Percentiles rank a stretch among this genome's conserved stretches.
phyloP scores from a whole-genome alignment of 2,329 filamentous ascomycete genomes.

The Teratosphaeria pseudoeucalypti region DNA sequence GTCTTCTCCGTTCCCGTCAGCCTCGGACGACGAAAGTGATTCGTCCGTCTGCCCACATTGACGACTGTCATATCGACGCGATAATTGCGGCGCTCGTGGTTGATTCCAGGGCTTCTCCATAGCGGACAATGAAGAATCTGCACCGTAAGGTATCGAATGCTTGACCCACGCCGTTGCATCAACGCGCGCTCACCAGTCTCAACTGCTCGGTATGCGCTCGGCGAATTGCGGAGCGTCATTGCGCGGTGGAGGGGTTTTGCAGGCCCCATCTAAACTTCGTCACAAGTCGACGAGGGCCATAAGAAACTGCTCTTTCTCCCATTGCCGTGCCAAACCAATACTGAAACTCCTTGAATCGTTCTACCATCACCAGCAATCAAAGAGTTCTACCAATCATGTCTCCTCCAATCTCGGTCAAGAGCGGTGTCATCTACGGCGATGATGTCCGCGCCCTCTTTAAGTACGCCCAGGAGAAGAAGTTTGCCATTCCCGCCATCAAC shows the following conservation, averaged over 20 bases:
- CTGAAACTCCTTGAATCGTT: background rate
- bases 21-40: background rate
- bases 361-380: background rate
- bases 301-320: background rate
- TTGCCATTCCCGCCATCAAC: conserved; percentile 67
- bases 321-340: background rate
- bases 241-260: background rate
- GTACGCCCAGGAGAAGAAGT: conserved; percentile 78
- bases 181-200: background rate
- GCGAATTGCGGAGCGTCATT: background rate
- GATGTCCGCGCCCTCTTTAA: conserved; percentile 56
- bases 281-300: background rate
- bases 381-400: background rate
- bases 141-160: background rate
- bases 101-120: background rate
- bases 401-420: background rate
- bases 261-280: background rate
- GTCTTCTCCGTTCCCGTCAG: background rate
- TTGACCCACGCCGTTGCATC: background rate
- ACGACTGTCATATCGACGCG: background rate
- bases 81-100: background rate
- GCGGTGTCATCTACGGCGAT: conserved; percentile 9
- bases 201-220: background rate
- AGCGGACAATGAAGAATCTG: background rate
- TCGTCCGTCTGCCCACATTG: background rate